Evolutionary conservation across 345 rosid species (phyloP).

Genomic region (Hypericum androsaemum): DNA sequence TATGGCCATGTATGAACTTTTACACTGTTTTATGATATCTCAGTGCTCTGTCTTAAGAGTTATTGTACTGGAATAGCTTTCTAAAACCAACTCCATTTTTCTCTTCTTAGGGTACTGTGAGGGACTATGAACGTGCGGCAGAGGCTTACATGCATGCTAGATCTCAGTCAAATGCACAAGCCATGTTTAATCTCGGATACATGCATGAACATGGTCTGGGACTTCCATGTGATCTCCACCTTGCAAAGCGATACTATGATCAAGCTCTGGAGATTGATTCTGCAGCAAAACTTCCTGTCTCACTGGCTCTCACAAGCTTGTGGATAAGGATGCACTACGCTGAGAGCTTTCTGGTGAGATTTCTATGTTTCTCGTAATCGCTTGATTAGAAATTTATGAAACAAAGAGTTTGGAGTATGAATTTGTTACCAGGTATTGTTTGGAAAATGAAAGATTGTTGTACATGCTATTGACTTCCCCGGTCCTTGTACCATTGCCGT

Average conservation of each 20-base stretch:
- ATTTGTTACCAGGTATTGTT: no score
- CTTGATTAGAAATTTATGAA: no score
- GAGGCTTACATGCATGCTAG: slow-evolving; percentile 97
- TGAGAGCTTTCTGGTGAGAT: slow-evolving; percentile 57
- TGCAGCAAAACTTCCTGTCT: slow-evolving; percentile 81
- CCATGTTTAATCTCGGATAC: slow-evolving; percentile 97
- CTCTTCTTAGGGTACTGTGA: slow-evolving; percentile 63
- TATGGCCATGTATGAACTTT: slow-evolving; percentile 70
- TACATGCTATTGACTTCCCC: no score
- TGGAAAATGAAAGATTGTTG: no score
- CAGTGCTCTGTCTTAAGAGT: no score
- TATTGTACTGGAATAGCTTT: no score
- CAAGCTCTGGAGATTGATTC: slow-evolving; percentile 71
- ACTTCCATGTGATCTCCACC: slow-evolving; percentile 86
- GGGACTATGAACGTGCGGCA: slow-evolving; percentile 90
- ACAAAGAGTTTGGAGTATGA: no score
- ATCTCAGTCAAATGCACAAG: slow-evolving; percentile 90
- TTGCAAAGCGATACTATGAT: slow-evolving; percentile 95
- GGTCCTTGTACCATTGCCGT: no score
- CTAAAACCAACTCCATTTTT: background rate
- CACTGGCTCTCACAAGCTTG: slow-evolving; percentile 76
- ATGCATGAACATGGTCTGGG: slow-evolving; percentile 99
- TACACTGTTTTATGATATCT: no score
- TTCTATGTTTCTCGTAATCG: slow-evolving; percentile 4
- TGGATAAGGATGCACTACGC: slow-evolving; percentile 84